Conservation (phyloP, 2,329 filamentous ascomycete genomes). For the Cylindrodendrum hubeiense region DNA sequence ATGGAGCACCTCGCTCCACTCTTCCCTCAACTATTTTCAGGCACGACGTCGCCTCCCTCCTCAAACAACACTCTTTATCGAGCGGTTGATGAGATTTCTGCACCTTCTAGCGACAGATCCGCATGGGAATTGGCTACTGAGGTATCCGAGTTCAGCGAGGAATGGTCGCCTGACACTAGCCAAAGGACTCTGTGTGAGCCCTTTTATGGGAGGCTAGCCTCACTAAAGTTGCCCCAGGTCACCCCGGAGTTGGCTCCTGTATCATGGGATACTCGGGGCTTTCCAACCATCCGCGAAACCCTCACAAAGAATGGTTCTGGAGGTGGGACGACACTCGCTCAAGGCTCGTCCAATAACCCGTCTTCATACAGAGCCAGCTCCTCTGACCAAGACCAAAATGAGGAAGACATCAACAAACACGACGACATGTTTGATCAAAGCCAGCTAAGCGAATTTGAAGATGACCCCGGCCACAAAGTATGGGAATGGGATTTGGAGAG, state of each 20-base stretch:
- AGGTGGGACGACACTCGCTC: not conserved
- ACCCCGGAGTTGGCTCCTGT: not conserved
- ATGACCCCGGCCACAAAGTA: conserved; percentile 14
- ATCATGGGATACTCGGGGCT: too few relatives aligned
- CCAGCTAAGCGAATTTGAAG: conserved; percentile 5
- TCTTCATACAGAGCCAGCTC: not conserved
- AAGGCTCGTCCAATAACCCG: not conserved
- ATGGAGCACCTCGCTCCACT: not conserved
- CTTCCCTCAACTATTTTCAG: not conserved
- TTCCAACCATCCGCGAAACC: not conserved
- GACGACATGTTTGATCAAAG: not conserved
- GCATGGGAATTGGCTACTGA: not conserved
- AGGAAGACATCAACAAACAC: not conserved
- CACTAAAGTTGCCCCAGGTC: too few relatives aligned
- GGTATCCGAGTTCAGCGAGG: not conserved
- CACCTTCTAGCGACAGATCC: not conserved
- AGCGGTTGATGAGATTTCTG: not conserved
- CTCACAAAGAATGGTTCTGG: not conserved
- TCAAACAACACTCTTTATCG: too few relatives aligned
- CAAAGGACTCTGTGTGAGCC: not conserved
- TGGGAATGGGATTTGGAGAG: conserved; percentile 22
- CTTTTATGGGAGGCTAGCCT: not conserved
- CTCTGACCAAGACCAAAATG: too few relatives aligned
- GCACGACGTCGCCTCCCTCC: too few relatives aligned
- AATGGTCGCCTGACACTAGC: not conserved